Percentiles rank a stretch among this genome's conserved stretches.
Conservation (phyloP, 2,329 filamentous ascomycete species). For the Trichoderma brevicompactum region DNA sequence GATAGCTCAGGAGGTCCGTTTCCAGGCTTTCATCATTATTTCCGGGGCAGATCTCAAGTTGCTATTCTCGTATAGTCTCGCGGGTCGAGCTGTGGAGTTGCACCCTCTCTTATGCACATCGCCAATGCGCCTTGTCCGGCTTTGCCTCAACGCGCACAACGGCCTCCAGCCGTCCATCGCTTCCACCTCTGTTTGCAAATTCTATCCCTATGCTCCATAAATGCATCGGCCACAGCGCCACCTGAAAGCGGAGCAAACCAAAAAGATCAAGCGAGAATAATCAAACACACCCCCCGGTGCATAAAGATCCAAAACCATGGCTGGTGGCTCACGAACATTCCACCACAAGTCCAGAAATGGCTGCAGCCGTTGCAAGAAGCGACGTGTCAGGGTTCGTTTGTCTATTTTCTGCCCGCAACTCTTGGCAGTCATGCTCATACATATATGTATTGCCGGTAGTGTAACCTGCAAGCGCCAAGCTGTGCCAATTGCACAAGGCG, state of each 20-base stretch:
- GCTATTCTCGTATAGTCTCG: slow-evolving; percentile 14
- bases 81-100: neutral
- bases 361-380: slow-evolving; percentile 24
- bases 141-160: slow-evolving; percentile 11
- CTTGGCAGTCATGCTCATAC: neutral
- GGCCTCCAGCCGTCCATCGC: slow-evolving; percentile 1
- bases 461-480: slow-evolving; percentile 22
- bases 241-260: slow-evolving; percentile 1
- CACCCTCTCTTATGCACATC: slow-evolving; percentile 5
- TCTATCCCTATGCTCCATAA: slow-evolving; percentile 17
- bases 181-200: neutral
- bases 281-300: neutral
- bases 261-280: neutral
- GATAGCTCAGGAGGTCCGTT: slow-evolving; percentile 4
- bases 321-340: slow-evolving; percentile 16
- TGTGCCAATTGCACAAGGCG: slow-evolving; percentile 21
- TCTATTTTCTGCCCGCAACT: neutral
- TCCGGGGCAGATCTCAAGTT: slow-evolving; percentile 15
- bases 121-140: neutral
- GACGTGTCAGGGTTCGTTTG: slow-evolving; percentile 20
- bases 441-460: neutral
- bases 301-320: slow-evolving; percentile 1
- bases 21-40: neutral
- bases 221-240: slow-evolving; percentile 8
- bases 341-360: slow-evolving; percentile 20